Base-by-base conservation (phyloP, 495 filamentous ascomycete genomes). In the Tuber indicum region DNA sequence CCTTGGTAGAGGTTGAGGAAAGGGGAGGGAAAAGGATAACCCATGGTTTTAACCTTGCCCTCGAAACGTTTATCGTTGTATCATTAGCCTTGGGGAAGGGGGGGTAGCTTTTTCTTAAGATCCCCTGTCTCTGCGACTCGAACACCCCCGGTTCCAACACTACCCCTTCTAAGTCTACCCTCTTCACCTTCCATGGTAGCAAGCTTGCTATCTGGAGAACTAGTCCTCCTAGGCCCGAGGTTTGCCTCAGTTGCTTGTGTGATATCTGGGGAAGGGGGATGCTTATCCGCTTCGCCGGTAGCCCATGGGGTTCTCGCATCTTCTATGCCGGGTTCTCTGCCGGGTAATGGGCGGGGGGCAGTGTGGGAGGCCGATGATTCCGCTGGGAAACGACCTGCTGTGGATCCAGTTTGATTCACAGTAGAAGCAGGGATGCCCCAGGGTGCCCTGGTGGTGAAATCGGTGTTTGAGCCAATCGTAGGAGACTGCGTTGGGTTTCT, bases 121-220 rank as follows among this genome's bases (percentile, higher is more conserved):
- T 82, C 80, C 21, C 81, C 81, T 23, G 81, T 82, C 77, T 82
- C 81, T 21, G 81, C 81, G 36, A 82, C 81, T 73, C 81, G 79
- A 62, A 82, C 81, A 32, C 81, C 77, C 23, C 81, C 81, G 58
- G 77, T 80, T n/a, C 81, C 77, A 36, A 77, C 26, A 36, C 81
- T 82, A 16, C 81, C 81, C 32, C 81, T 77, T 72, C 81, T 82
- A 41, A 82, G 79, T 47, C 69, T 78, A 16, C 74, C 79, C 41
- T 81, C 80, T n/a, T 72, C 79, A 19, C 26, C 76, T 71, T 76
- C 81, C 41, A 75, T 52, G 19, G 72, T 74, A n/a, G 81, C 81
- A 66, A 82, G n/a, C 58, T 46, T 79, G 66, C 75, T 78, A 75
- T 83, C 81, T 7, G 81, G 81, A 44, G 78, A 81, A 41, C 72